These are phyloP conservation scores for Tympanopsis confertula DNA, from an alignment of 2,329 filamentous ascomycete species.

Conservation along the genomic window DNA sequence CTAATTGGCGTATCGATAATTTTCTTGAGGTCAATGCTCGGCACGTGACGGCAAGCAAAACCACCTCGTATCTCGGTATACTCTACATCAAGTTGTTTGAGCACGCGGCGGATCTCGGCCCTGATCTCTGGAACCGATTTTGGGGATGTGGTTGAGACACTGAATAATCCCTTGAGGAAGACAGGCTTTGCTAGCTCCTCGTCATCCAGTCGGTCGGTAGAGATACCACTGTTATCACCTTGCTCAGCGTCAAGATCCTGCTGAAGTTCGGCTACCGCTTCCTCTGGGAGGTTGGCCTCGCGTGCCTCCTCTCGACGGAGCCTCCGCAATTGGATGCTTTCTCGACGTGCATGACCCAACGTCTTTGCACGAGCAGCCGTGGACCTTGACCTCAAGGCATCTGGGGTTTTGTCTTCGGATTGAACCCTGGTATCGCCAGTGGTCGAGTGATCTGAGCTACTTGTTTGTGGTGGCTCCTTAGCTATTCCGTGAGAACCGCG, in stretches of 20 bases:
- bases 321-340: constrained; percentile 83
- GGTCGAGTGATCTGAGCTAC: constrained; percentile 67
- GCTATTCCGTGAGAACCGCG: constrained; percentile 37
- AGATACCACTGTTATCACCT: constrained; percentile 46
- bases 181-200: constrained; percentile 85
- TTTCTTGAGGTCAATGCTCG: constrained; percentile 77
- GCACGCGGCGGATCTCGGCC: constrained; percentile 77
- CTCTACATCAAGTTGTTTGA: constrained; percentile 80
- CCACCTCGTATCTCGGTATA: constrained; percentile 87
- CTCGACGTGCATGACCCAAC: constrained; percentile 74
- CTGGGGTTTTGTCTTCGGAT: constrained; percentile 12
- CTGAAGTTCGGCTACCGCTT: constrained; percentile 45
- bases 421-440: constrained; percentile 24
- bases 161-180: constrained; percentile 91
- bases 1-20: constrained; percentile 53
- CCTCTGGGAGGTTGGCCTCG: constrained; percentile 75
- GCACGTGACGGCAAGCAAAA: constrained; percentile 77
- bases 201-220: constrained; percentile 49
- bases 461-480: constrained; percentile 62
- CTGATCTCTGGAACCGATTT: constrained; percentile 80
- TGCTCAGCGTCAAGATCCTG: constrained; percentile 53
- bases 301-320: constrained; percentile 60
- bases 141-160: constrained; percentile 88
- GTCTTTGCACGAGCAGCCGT: constrained; percentile 71
- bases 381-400: constrained; percentile 40